Evolutionary conservation across 106 monocot genomes (phyloP).

Genomic region (Allium fistulosum): DNA sequence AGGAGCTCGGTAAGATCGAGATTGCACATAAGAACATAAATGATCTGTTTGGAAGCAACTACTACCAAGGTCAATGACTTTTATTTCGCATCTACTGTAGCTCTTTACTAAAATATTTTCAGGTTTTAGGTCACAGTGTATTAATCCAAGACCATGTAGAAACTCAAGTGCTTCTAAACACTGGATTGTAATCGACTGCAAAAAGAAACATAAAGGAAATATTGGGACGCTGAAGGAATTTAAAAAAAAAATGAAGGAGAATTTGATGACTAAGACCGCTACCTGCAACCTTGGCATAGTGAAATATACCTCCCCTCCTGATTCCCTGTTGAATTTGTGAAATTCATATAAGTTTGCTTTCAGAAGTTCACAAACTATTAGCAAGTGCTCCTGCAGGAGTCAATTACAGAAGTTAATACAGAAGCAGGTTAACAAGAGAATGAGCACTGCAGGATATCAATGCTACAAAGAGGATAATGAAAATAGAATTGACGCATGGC

Average conservation of each 20-base stretch:
- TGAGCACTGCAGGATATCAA: background rate
- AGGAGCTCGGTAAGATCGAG: conserved; percentile 96
- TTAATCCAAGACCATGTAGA: conserved; percentile 89
- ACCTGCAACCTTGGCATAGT: conserved; percentile 99
- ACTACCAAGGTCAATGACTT: conserved; percentile 98
- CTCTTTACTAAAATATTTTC: conserved; percentile 99
- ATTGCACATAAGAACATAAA: conserved; percentile 98
- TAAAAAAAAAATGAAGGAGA: background rate
- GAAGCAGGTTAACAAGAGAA: background rate
- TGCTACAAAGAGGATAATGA: background rate
- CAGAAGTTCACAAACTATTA: conserved; percentile 98
- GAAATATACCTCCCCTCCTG: conserved; percentile 99
- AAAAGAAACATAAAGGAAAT: background rate
- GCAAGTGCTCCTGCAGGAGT: conserved; percentile 69
- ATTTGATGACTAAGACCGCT: background rate
- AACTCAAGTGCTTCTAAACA: conserved; percentile 95
- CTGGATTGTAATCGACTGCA: conserved; percentile 95
- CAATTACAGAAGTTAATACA: conserved; percentile 1
- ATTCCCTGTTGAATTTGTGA: conserved; percentile 99
- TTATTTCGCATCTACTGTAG: conserved; percentile 97
- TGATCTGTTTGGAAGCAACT: conserved; percentile 99
- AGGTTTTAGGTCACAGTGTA: conserved; percentile 98
- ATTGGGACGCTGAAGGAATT: background rate
- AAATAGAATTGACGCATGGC: background rate
- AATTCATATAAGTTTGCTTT: conserved; percentile 99